Conservation (phyloP, 2,329 filamentous ascomycete species). For the Ophiostoma piceae region DNA sequence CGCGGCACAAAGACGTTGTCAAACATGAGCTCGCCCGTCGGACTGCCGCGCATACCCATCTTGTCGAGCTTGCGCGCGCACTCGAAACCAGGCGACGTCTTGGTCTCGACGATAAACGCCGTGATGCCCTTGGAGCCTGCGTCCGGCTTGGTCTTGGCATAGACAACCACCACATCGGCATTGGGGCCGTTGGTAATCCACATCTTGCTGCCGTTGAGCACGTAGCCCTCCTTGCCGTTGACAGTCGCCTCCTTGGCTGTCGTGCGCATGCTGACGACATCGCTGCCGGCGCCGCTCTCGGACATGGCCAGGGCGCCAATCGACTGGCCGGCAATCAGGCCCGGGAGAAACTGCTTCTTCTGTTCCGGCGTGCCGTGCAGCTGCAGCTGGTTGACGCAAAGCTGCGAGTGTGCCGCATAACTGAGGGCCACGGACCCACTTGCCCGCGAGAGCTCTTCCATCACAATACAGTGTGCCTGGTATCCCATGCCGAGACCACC, state of each 20-base stretch:
- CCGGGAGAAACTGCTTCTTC: constrained; percentile 74
- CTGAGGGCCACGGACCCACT: constrained; percentile 80
- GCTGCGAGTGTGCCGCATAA: constrained; percentile 91
- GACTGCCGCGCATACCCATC: constrained; percentile 94
- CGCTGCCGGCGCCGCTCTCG: constrained; percentile 82
- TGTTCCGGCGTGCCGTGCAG: constrained; percentile 77
- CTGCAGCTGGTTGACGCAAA: constrained; percentile 94
- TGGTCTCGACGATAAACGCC: constrained; percentile 76
- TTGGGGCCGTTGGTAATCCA: constrained; percentile 99
- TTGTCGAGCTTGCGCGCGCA: constrained; percentile 92
- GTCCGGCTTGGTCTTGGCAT: constrained; percentile 84
- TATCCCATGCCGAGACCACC: constrained; percentile 90
- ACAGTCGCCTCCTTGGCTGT: constrained; percentile 74
- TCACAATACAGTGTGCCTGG: constrained; percentile 89
- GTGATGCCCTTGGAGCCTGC: constrained; percentile 86
- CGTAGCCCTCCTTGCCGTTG: constrained; percentile 65
- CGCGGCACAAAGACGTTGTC: constrained; percentile 83
- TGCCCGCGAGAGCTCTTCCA: constrained; percentile 90
- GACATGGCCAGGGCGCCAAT: constrained; percentile 93
- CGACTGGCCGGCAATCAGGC: constrained; percentile 70
- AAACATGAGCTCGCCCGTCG: constrained; percentile 90
- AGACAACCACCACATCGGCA: constrained; percentile 90
- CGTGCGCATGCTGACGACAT: constrained; percentile 94
- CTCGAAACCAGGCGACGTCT: constrained; percentile 66
- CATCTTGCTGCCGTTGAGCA: constrained; percentile 92